These are phyloP conservation scores for Trametes cinnabarina DNA, from an alignment of 768 basidiomycete species.

Conservation along the genomic window DNA sequence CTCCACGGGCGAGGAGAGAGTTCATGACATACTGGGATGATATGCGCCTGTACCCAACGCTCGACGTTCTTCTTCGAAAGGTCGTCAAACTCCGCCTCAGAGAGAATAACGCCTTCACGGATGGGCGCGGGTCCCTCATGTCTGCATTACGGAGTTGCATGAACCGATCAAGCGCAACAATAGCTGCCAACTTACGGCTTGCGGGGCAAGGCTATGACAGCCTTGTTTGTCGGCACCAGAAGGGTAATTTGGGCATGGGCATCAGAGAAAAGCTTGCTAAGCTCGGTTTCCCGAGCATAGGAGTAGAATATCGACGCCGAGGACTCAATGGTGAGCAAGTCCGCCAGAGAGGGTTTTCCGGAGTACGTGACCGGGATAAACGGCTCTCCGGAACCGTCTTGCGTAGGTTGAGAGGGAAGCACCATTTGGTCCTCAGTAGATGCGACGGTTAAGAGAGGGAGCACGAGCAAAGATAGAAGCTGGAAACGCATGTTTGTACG, in stretches of 20 bases:
- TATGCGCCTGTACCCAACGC: slow-evolving; percentile 79
- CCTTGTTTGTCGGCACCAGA: slow-evolving; percentile 85
- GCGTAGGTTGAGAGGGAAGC: slow-evolving; percentile 4
- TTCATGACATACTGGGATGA: slow-evolving; percentile 65
- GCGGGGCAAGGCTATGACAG: slow-evolving; percentile 72
- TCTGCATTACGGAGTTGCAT: slow-evolving; percentile 33
- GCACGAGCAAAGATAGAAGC: slow-evolving; percentile 28
- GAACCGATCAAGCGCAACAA: not conserved
- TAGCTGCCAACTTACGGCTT: slow-evolving; percentile 66
- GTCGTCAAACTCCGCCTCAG: slow-evolving; percentile 65
- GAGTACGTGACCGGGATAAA: slow-evolving; percentile 39
- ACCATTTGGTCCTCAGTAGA: slow-evolving; percentile 31
- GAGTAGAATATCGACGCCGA: slow-evolving; percentile 81
- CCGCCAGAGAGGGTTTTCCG: slow-evolving; percentile 58
- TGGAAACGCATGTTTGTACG: slow-evolving; percentile 20
- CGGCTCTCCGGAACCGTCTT: slow-evolving; percentile 20
- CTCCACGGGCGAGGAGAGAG: not conserved
- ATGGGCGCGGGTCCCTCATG: slow-evolving; percentile 52
- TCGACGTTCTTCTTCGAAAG: slow-evolving; percentile 65
- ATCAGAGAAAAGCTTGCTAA: slow-evolving; percentile 49
- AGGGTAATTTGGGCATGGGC: slow-evolving; percentile 46
- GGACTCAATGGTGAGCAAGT: slow-evolving; percentile 74
- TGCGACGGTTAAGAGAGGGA: slow-evolving; percentile 33
- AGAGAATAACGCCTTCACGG: slow-evolving; percentile 51
- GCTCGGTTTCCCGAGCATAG: slow-evolving; percentile 69